A percentile compares a stretch with the other conserved stretches of the same genome.
Evolutionary conservation across 1,284 basidiomycete genomes (phyloP).

Genomic region (Thelephora terrestris): DNA sequence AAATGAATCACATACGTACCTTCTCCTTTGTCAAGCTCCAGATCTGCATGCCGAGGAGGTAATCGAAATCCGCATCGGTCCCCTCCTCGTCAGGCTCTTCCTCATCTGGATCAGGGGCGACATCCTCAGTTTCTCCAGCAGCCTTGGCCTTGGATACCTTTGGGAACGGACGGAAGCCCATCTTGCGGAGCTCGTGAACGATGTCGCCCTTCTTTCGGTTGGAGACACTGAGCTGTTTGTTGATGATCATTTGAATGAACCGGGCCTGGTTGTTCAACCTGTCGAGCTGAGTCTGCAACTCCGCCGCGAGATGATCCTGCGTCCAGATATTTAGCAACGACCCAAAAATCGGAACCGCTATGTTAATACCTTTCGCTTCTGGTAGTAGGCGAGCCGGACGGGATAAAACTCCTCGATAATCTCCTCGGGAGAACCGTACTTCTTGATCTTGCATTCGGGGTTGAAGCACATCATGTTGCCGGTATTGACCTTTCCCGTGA

Average conservation of each 20-base stretch:
- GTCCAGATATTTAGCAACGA: background rate
- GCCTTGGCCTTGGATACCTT: constrained; percentile 64
- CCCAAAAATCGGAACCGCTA: background rate
- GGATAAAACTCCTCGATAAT: constrained; percentile 94
- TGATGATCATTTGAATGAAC: constrained; percentile 95
- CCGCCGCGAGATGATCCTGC: constrained; percentile 79
- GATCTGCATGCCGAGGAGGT: constrained; percentile 92
- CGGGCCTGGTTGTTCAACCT: constrained; percentile 91
- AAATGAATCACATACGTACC: constrained; percentile 33
- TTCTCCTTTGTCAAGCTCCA: constrained; percentile 93
- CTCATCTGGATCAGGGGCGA: constrained; percentile 52
- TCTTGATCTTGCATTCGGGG: constrained; percentile 92
- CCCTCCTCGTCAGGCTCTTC: constrained; percentile 42
- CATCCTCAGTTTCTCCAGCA: constrained; percentile 61
- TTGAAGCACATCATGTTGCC: constrained; percentile 99
- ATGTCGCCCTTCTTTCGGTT: constrained; percentile 89
- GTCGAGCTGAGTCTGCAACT: constrained; percentile 79
- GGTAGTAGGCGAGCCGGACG: constrained; percentile 82
- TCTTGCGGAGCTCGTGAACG: constrained; percentile 74
- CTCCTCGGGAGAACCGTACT: constrained; percentile 84
- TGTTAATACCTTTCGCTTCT: constrained; percentile 77
- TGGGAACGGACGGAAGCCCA: constrained; percentile 86
- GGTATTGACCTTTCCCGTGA: constrained; percentile 76
- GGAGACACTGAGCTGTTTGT: constrained; percentile 81
- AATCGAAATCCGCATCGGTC: constrained; percentile 76